Base-by-base conservation (phyloP, 768 basidiomycete species). In the Suillus americanus region DNA sequence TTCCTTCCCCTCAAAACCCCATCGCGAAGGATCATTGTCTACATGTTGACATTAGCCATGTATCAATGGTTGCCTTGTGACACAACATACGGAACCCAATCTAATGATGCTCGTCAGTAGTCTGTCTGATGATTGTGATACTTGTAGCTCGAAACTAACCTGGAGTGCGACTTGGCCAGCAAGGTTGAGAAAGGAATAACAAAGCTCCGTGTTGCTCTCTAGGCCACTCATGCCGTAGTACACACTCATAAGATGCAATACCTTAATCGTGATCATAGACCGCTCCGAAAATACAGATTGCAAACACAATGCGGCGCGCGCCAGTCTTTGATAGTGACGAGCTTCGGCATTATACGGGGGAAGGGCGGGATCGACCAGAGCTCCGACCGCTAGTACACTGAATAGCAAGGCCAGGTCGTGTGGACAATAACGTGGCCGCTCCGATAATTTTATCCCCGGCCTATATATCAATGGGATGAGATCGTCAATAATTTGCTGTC, bases 221-320 rank as follows among this genome's bases (percentile, higher is more conserved):
- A 83, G 79, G 35, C 83, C 83, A 67, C 83, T 83, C 78, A 85
- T 78, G 53, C 83, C 83, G 65, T 83, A 82, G 73, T 83, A 85
- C 41, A 84, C 77, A 64, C 83, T 84, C 81, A 84, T 84, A 37
- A 85, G 75, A 72, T 84, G 81, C 37, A 85, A 65, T 55, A 79
- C 78, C 73, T 85, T 83, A 65, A 83, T 72, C 16, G 83, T 84
- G 35, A 80, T 78, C 38, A 84, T 67, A 12, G 84, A 85, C 53
- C 79, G 77, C 43, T 81, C 73, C 33, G 71, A 74, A 38, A 85
- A 64, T 12, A 84, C 74, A 7, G 82, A 75, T 63, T 84, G 83
- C 23, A 85, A 74, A 20, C 79, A 76, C 33, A 84, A 59, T 5
- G 84, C 79, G 16, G 83, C 82, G 64, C 78, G 76, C n/a, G 81